Percentiles rank a stretch among this genome's conserved stretches.
These are phyloP conservation scores for Trametopsis cervina DNA, from an alignment of 768 basidiomycete genomes.

Conservation along the genomic window DNA sequence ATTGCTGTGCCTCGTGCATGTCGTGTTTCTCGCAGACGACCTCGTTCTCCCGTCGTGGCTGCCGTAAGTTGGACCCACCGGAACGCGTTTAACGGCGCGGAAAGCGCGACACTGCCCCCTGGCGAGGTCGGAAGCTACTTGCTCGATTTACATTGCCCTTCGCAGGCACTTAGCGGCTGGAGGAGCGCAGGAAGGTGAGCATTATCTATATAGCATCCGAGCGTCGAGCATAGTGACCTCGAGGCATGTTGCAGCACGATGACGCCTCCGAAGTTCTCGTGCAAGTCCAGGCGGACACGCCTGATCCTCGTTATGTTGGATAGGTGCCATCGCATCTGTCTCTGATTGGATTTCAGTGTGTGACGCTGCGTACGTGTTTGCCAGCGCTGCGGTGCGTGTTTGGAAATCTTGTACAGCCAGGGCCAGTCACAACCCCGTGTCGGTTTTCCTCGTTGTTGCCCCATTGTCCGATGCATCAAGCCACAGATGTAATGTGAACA, in stretches of 20 bases:
- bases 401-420: background rate
- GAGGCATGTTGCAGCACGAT: background rate
- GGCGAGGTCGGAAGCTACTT: too few relatives aligned
- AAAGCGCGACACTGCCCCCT: too few relatives aligned
- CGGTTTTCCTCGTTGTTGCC: constrained; percentile 11
- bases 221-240: too few relatives aligned
- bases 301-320: constrained; percentile 5
- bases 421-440: constrained; percentile 3
- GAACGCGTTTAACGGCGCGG: background rate
- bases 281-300: constrained; percentile 6
- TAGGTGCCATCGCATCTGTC: too few relatives aligned
- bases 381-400: background rate
- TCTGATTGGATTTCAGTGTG: too few relatives aligned
- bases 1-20: background rate
- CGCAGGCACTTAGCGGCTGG: too few relatives aligned
- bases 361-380: constrained; percentile 1
- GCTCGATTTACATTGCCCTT: too few relatives aligned
- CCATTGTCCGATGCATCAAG: constrained; percentile 13
- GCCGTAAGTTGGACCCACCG: background rate
- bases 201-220: too few relatives aligned
- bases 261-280: background rate
- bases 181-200: too few relatives aligned
- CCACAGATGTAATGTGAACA: background rate
- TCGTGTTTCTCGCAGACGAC: background rate
- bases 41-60: background rate